phyloP scores from a whole-genome alignment of 305 asterid genomes.

The Fraxinus latifolia region DNA sequence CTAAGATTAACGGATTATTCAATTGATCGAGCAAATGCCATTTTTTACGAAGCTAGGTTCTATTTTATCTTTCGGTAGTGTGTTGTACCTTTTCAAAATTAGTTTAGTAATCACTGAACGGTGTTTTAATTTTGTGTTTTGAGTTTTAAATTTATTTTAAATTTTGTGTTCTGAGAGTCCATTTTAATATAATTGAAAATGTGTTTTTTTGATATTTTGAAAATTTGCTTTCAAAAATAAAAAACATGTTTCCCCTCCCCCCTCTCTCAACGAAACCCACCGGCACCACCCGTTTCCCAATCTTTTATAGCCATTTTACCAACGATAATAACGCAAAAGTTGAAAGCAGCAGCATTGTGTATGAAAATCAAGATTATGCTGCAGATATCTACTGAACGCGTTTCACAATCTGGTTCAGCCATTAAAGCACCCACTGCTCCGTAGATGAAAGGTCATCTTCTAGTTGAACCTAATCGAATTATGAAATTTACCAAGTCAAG shows the following conservation, averaged over 20 bases:
- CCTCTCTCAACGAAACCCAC: too few relatives aligned
- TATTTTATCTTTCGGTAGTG: neutral
- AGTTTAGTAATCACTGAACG: too few relatives aligned
- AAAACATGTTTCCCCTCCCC: too few relatives aligned
- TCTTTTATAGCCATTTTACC: constrained; percentile 24
- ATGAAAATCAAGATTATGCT: constrained; percentile 17
- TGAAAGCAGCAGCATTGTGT: constrained; percentile 21
- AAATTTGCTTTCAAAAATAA: too few relatives aligned
- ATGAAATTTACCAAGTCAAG: constrained; percentile 41
- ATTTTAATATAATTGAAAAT: too few relatives aligned
- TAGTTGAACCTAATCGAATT: constrained; percentile 56
- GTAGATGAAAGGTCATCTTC: constrained; percentile 77
- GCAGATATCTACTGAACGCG: constrained; percentile 29
- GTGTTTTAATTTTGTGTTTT: too few relatives aligned
- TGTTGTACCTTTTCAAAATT: neutral
- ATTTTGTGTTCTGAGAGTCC: too few relatives aligned
- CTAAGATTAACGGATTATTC: neutral
- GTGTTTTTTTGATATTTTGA: too few relatives aligned
- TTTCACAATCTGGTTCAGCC: constrained; percentile 32
- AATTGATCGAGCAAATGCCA: neutral
- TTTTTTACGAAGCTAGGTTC: neutral
- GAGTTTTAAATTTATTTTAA: too few relatives aligned
- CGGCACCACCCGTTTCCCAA: neutral
- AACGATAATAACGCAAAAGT: constrained; percentile 14
- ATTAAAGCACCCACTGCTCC: constrained; percentile 84